Percentiles rank a stretch among this genome's conserved stretches.
phyloP scores from a whole-genome alignment of 208 protist genomes.

The Crithidia bombi region DNA sequence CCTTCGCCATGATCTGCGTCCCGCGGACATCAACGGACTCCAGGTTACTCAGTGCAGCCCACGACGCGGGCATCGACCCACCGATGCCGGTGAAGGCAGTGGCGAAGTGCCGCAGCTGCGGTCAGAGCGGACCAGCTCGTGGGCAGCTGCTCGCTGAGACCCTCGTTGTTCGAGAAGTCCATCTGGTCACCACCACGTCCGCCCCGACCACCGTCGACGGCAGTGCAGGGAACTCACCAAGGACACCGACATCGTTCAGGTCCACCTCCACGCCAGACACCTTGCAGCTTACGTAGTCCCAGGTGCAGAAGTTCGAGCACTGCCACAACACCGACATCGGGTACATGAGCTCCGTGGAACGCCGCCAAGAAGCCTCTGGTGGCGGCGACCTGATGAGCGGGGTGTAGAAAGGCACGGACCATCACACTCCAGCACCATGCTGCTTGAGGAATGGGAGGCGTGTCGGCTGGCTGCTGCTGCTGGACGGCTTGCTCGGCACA shows the following conservation, averaged over 20 bases:
- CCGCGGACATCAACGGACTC: conserved; percentile 1
- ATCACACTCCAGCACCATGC: no score
- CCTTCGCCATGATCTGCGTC: background rate
- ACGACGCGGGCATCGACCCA: conserved; percentile 2
- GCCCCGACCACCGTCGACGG: background rate
- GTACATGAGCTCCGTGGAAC: conserved; percentile 1
- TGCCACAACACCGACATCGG: background rate
- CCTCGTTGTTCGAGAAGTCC: background rate
- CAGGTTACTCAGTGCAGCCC: conserved; percentile 6
- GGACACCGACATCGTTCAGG: background rate
- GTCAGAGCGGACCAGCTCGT: conserved; percentile 10
- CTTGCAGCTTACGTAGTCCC: conserved; percentile 1
- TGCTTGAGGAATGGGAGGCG: no score
- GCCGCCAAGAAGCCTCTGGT: conserved; percentile 1
- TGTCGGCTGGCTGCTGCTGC: conserved; percentile 13
- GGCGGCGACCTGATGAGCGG: background rate
- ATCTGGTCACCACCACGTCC: conserved; percentile 6
- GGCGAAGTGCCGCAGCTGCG: background rate
- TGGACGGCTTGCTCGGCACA: background rate
- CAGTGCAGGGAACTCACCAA: background rate
- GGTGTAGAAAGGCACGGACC: background rate
- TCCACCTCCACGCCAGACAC: background rate
- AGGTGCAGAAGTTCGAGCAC: conserved; percentile 15
- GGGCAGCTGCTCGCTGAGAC: background rate
- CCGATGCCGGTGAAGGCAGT: background rate